Conservation (phyloP, 1,139 yeast species). For the Geotrichum aggregatum region DNA sequence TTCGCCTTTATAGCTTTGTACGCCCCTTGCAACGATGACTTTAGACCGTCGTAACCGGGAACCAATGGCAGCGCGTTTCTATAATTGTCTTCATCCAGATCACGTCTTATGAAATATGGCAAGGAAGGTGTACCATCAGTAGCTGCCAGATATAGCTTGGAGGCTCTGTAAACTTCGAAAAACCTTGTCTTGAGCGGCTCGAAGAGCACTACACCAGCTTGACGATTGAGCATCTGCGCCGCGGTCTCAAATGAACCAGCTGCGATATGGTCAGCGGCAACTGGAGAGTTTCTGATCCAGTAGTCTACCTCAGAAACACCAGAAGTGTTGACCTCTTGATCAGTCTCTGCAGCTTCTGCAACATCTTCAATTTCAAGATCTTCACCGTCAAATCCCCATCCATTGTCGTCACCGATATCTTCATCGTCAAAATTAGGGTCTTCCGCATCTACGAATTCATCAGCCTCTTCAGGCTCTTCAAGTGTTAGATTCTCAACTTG, state of each 20-base stretch:
- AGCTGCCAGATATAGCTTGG: slow-evolving; percentile 72
- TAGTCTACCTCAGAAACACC: slow-evolving; percentile 59
- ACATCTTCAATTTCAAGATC: slow-evolving; percentile 64
- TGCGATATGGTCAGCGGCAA: slow-evolving; percentile 91
- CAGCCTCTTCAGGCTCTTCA: slow-evolving; percentile 41
- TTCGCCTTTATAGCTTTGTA: slow-evolving; percentile 80
- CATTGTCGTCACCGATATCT: slow-evolving; percentile 30
- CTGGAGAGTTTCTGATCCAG: slow-evolving; percentile 87
- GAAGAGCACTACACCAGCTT: slow-evolving; percentile 78
- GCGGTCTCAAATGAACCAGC: slow-evolving; percentile 97
- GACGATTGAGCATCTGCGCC: slow-evolving; percentile 84
- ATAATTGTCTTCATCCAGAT: slow-evolving; percentile 39
- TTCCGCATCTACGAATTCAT: slow-evolving; percentile 24
- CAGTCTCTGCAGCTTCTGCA: slow-evolving; percentile 37
- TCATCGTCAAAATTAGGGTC: slow-evolving; percentile 36
- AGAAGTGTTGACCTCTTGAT: slow-evolving; percentile 39
- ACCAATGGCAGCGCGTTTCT: slow-evolving; percentile 56
- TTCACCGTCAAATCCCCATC: slow-evolving; percentile 42
- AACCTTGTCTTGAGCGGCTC: slow-evolving; percentile 83
- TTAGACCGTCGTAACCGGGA: slow-evolving; percentile 69
- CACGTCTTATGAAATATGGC: slow-evolving; percentile 66
- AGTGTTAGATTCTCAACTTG: slow-evolving; percentile 62
- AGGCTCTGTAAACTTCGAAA: slow-evolving; percentile 74
- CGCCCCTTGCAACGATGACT: slow-evolving; percentile 58
- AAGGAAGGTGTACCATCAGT: slow-evolving; percentile 69